Evolutionary conservation across 805 yeast species (phyloP), one percentile per base, ranked within the genome.

Genomic region (Suhomyces tanzawaensis): DNA sequence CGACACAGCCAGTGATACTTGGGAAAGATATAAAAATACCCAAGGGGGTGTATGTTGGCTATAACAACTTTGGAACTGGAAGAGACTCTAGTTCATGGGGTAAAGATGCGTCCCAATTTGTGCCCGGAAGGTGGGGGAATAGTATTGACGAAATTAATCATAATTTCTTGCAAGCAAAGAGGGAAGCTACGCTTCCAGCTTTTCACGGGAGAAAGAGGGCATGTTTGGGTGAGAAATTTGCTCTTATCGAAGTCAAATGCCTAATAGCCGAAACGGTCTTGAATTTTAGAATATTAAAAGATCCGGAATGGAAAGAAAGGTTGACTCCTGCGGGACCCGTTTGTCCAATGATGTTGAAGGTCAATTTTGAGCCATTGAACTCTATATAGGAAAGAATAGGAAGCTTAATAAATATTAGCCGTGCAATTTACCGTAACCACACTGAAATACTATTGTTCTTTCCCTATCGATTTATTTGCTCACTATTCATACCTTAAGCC

Each of bases 181-280:
- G 72, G 29, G 54, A 51, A n/a, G 66, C 74, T 6, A 63, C 61
- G 7, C 51, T 78, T 13, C 71, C 78, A 3, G 70, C 81, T 0
- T 78, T 78, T 44, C 83, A 78, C 51, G 84, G 84, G 5, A 71
- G 82, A 7, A 72, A 63, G 45, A 56, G 84, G 31, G 81, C 82
- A 0, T 79, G 84, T 51, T 52, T 79, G 14, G 84, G 84, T 4
- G 83, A 79, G 46, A 72, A 74, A 45, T 67, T 75, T 51, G 82
- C 82, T 1, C 53, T 78, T 7, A 53, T 57, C 27, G 77, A 76
- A 47, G 55, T 69, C 19, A 68, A 71, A 42, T 52, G 65, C 9
- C 61, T 72, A 7, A 34, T 76, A 4, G 50, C 55, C 5, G 60
- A 58, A 27, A 47, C 77, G 9, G 37, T 77, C 11, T 51, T 44